These are phyloP conservation scores for Oryza officinalis DNA, from an alignment of 176 grass and related monocot species.

Conservation along the genomic window DNA sequence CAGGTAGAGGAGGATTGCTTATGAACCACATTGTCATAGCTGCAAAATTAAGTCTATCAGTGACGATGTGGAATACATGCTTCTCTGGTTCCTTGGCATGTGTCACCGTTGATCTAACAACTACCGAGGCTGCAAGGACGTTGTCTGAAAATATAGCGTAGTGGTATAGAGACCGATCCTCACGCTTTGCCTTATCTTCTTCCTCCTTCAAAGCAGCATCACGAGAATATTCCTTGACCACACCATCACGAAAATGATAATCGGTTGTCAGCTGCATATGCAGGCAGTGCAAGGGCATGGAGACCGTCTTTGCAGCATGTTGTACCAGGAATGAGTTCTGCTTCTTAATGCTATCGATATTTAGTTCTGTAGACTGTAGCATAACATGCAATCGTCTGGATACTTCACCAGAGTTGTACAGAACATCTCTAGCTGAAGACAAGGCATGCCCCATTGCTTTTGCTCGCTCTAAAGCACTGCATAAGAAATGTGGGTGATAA, in stretches of 20 bases:
- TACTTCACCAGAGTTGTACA: conserved; percentile 54
- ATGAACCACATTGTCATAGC: conserved; percentile 98
- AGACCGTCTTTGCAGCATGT: conserved; percentile 91
- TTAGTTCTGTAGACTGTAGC: conserved; percentile 79
- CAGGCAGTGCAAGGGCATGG: conserved; percentile 87
- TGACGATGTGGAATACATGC: conserved; percentile 95
- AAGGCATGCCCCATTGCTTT: conserved; percentile 85
- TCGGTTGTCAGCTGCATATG: conserved; percentile 84
- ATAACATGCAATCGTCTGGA: conserved; percentile 74
- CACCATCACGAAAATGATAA: conserved; percentile 62
- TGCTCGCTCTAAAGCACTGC: conserved; percentile 77
- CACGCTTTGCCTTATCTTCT: conserved; percentile 67
- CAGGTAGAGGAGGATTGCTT: conserved; percentile 53
- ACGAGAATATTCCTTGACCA: conserved; percentile 31
- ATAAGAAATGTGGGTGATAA: conserved; percentile 40
- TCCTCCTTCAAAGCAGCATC: conserved; percentile 50
- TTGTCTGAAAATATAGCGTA: conserved; percentile 99
- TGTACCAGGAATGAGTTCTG: conserved; percentile 95
- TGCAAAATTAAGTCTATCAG: conserved; percentile 89
- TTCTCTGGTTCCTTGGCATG: conserved; percentile 85
- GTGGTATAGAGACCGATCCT: conserved; percentile 82
- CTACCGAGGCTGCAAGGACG: conserved; percentile 85
- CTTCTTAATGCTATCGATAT: conserved; percentile 73
- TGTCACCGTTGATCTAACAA: conserved; percentile 78
- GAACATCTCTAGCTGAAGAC: conserved; percentile 71